Base-by-base conservation (phyloP, 345 rosid species). In the Citrus maxima region DNA sequence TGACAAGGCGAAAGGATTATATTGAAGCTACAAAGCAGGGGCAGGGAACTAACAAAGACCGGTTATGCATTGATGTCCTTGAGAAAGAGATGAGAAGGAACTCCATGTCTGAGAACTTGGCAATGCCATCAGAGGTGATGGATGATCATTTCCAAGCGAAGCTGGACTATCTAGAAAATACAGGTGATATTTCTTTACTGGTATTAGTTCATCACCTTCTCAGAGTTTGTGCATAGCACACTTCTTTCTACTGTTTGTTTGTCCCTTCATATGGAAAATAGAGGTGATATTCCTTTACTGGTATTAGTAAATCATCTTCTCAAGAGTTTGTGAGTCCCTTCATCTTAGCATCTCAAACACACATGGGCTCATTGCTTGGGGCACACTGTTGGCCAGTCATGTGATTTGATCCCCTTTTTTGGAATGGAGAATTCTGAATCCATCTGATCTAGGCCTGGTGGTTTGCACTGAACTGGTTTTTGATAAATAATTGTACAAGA, bases 1-100 rank as follows among this genome's bases (percentile, higher is more conserved):
- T 82, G 35, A 89, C 88, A 0, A 76, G 88, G 75, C 80, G 70
- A 5, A 87, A 87, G 69, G 92, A 87, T 72, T 87, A 85, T 65
- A 54, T 62, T 55, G 80, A 78, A 65, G 69, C 78, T 6, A 82
- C 73, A 16, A 46, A 73, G 70, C 81, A 74, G 7, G 88, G 90
- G 22, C 67, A 81, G 72, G 83, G 46, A 69, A 69, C 88, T 5
- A 82, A 82, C 67, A 85, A 84, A 46, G 86, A 87, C n/a, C 60
- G 81, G 9, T 22, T 89, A 22, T 87, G 88, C 79, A 82, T 89
- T 34, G 86, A 67, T 76, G 42, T 87, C 54, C 82, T 85, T 5
- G 88, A 85, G 78, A 60, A 72, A 63, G 80, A 62, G 72, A 82
- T 77, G 80, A 28, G 80, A 30, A 77, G 73, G 71, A 76, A 58